Base-by-base conservation (phyloP, 441 rosid species). In the Biscutella laevigata region DNA sequence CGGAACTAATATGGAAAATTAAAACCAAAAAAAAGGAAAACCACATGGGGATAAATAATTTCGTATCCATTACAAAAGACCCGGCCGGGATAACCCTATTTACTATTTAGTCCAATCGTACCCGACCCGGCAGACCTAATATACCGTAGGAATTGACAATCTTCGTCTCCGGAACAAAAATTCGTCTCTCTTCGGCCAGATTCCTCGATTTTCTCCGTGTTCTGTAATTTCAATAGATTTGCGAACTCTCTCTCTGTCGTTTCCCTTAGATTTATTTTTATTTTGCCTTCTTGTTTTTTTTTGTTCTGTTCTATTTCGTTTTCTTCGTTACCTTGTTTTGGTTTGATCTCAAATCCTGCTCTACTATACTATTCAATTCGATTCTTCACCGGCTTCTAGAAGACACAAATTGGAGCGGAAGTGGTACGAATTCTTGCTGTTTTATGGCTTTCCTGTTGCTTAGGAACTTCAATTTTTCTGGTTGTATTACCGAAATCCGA, bases 201-300 rank as follows among this genome's bases (percentile, higher is more conserved):
- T 66, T 58, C 64, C 63, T 64, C 69, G 69, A 57, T 35, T 52
- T 37, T 66, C 65, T 44, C 56, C 57, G 50, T 34, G 26, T 32
- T n/a, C 38, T 59, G 56, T 53, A 52, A 26, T 30, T 25, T 46
- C 45, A 10, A 36, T 45, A 52, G 70, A 52, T 66, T 65, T 17
- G 32, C 10, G 11, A 52, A 2, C n/a, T n/a, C n/a, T 30, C 51
- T 44, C 55, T 45, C 24, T 52, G 21, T 59, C 52, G n/a, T 28
- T 25, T 24, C 28, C 19, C 7, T 36, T 57, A 28, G 32, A 4
- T 29, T 46, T 29, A 2, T 51, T 16, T 14, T 41, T 30, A 4
- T 5, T 14, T 32, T 34, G 11, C 15, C 35, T 27, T 24, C 6
- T 7, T 22, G 4, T 8, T 11, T 40, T 22, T 6, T 25, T 11